Percentiles rank a stretch among this genome's conserved stretches.
Conservation (phyloP, 306 rosid genomes). For the Glycine tomentella region DNA sequence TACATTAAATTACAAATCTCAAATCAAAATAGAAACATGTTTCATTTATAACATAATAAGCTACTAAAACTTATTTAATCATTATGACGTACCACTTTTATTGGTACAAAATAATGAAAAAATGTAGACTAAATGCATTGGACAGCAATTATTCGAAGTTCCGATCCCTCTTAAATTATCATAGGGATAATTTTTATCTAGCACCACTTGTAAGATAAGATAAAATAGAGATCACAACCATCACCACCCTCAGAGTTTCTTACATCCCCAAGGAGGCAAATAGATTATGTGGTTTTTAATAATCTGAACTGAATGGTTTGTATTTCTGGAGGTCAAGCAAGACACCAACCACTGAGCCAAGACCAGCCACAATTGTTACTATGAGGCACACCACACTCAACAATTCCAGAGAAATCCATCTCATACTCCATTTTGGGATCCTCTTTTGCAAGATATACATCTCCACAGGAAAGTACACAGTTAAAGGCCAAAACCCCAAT, state of each 20-base stretch:
- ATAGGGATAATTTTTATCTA: slow-evolving; percentile 4
- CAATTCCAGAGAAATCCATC: slow-evolving; percentile 64
- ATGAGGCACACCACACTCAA: slow-evolving; percentile 62
- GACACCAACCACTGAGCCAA: slow-evolving; percentile 74
- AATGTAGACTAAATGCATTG: neutral
- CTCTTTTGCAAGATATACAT: slow-evolving; percentile 80
- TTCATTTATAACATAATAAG: neutral
- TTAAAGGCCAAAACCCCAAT: slow-evolving; percentile 85
- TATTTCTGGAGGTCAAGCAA: slow-evolving; percentile 55
- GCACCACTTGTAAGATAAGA: neutral
- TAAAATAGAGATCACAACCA: neutral
- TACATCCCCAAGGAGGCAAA: neutral
- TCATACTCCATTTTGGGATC: slow-evolving; percentile 73
- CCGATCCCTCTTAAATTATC: neutral
- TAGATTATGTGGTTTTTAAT: slow-evolving; percentile 25
- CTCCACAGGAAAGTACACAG: slow-evolving; percentile 80
- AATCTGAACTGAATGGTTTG: slow-evolving; percentile 57
- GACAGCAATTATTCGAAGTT: slow-evolving; percentile 3
- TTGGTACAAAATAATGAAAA: slow-evolving; percentile 11
- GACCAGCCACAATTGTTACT: slow-evolving; percentile 63
- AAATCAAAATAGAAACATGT: neutral
- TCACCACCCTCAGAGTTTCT: neutral
- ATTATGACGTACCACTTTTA: slow-evolving; percentile 3
- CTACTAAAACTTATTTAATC: neutral
- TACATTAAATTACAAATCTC: neutral